These are phyloP conservation scores for Mrakia gelida DNA, from an alignment of 768 basidiomycete species.

Conservation along the genomic window DNA sequence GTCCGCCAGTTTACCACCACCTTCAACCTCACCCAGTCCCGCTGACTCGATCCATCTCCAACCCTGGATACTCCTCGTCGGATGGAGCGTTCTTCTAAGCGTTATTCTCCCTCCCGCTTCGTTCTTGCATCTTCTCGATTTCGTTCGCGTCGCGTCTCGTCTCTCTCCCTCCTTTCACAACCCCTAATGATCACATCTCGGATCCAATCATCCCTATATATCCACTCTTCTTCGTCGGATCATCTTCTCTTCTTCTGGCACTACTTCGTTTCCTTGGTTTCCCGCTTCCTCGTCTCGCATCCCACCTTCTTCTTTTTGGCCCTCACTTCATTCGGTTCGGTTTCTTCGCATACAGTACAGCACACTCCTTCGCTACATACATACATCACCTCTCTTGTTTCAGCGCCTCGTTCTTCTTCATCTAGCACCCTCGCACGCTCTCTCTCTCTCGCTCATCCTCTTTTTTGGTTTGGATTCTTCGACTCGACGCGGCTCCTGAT, in stretches of 20 bases:
- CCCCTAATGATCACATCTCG: not conserved
- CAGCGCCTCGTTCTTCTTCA: too few species aligned
- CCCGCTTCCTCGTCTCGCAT: not conserved
- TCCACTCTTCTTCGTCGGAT: not conserved
- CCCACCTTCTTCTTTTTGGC: not conserved
- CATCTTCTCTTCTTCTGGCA: not conserved
- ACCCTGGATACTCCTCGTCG: not conserved
- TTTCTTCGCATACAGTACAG: not conserved
- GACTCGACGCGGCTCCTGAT: too few species aligned
- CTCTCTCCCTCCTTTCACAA: not conserved
- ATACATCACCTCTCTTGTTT: too few species aligned
- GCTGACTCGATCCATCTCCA: not conserved
- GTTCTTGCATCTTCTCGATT: not conserved
- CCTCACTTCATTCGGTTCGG: not conserved
- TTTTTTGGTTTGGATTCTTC: too few species aligned
- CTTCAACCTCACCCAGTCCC: not conserved
- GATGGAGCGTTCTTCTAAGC: slow-evolving; percentile 1
- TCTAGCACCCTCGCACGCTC: not conserved
- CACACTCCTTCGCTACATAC: not conserved
- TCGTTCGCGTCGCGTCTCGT: not conserved
- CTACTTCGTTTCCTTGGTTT: not conserved
- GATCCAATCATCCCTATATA: too few species aligned
- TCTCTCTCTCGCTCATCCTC: not conserved
- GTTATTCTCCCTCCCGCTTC: not conserved
- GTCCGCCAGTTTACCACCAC: not conserved